Base-by-base conservation (phyloP, 768 basidiomycete species). In the Termitomyces sp. region DNA sequence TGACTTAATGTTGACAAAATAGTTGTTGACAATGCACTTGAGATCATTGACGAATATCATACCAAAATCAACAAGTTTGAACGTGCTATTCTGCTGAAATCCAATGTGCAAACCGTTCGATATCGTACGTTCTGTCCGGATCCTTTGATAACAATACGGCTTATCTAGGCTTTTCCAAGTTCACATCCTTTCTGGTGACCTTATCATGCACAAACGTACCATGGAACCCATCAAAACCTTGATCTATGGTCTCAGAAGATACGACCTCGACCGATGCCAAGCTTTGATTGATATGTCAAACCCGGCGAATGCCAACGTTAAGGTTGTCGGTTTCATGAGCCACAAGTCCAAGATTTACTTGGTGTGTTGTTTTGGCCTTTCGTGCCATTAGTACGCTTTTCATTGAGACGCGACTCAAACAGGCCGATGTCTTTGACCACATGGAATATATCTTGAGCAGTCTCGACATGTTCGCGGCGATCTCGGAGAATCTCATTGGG, bases 351-450 rank as follows among this genome's bases (percentile, higher is more conserved):
- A 86, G 65, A 85, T 86, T 10, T 87, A 89, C 65, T 72, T 87
- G 52, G 86, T 86, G 40, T 16, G 77, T 69, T 11, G 17, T 40
- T 37, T 12, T n/a, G 12, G 25, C 10, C 25, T 27, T 54, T 5
- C 17, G 44, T 45, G 45, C 19, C 34, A 9, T 21, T 16, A 23
- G 29, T 59, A 34, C 10, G 6, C 12, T 19, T 7, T 38, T 17
- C 19, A 21, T 54, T 54, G n/a, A 23, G 31, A 48, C 12, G 16
- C 9, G 46, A 32, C n/a, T 52, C 7, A 9, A 4, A 8, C 54
- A 86, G 84, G 86, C 87, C 10, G 89, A 90, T 65, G 86, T 89
- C 2, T 77, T 81, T 58, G 90, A 91, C 64, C 89, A 91, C 61
- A 84, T 87, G 75, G 89, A 90, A 54, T 86, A 86, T 57, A 83